Evolutionary conservation across 2,329 filamentous ascomycete genomes (phyloP).

Genomic region (Neopestalotiopsis clavispora): DNA sequence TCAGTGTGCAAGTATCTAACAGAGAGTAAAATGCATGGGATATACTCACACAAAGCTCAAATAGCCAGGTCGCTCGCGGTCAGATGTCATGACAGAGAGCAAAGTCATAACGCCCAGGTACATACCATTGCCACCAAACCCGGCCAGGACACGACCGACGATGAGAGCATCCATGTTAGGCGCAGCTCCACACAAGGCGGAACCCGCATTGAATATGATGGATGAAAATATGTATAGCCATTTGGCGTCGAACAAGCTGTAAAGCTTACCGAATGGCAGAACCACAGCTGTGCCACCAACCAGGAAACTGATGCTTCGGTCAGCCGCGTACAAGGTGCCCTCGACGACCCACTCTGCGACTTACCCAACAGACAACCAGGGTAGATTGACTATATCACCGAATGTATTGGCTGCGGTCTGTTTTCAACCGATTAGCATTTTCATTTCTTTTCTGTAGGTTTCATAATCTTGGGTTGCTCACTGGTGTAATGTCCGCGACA

Average conservation of each 20-base stretch:
- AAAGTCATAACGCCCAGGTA: conserved; percentile 38
- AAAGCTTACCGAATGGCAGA: conserved; percentile 39
- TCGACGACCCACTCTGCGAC: not conserved
- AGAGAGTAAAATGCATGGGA: not conserved
- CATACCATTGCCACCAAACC: conserved; percentile 47
- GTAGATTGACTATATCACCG: too few species aligned
- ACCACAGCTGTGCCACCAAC: conserved; percentile 42
- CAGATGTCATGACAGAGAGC: conserved; percentile 29
- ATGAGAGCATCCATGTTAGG: conserved; percentile 50
- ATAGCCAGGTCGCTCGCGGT: conserved; percentile 32
- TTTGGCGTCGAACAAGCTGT: conserved; percentile 46
- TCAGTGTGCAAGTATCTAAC: conserved; percentile 8
- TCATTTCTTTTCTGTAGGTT: too few species aligned
- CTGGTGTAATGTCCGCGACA: conserved; percentile 41
- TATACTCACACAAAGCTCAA: conserved; percentile 20
- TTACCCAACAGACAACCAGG: not conserved
- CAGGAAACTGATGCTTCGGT: conserved; percentile 33
- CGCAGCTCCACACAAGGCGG: conserved; percentile 46
- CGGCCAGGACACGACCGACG: conserved; percentile 47
- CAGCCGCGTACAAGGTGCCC: not conserved
- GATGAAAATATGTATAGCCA: conserved; percentile 31
- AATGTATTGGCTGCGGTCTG: too few species aligned
- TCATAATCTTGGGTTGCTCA: too few species aligned
- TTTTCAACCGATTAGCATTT: too few species aligned
- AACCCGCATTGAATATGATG: conserved; percentile 23